A percentile compares a stretch with the other conserved stretches of the same genome.
Evolutionary conservation across 2,329 filamentous ascomycete species (phyloP).

Genomic region (Colletotrichum navitas): DNA sequence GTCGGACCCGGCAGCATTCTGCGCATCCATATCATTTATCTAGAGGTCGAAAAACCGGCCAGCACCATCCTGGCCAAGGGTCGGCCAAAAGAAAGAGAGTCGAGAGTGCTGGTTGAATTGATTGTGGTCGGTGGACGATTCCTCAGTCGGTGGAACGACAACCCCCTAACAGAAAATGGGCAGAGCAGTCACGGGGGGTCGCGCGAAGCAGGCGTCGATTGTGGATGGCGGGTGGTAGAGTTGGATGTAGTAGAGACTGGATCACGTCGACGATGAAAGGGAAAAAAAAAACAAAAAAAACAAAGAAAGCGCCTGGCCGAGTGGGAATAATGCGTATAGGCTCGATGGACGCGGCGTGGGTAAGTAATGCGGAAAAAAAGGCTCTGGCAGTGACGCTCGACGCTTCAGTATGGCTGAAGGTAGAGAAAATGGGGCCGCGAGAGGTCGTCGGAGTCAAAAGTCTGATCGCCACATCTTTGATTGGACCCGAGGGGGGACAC

Average conservation of each 20-base stretch:
- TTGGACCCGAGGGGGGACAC: conserved; percentile 48
- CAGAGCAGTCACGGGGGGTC: conserved; percentile 39
- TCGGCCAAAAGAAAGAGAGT: conserved; percentile 49
- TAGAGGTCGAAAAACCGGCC: conserved; percentile 61
- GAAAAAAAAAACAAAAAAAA: conserved; percentile 1
- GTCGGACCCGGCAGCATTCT: conserved; percentile 74
- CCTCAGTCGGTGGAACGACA: conserved; percentile 28
- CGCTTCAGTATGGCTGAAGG: conserved; percentile 38
- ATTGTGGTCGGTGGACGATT: conserved; percentile 27
- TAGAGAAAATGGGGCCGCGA: conserved; percentile 40
- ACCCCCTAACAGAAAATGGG: conserved; percentile 40
- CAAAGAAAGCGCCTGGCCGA: conserved; percentile 42
- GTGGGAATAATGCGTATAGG: conserved; percentile 28
- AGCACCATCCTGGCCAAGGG: conserved; percentile 70
- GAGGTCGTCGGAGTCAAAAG: conserved; percentile 48
- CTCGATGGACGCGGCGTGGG: conserved; percentile 35
- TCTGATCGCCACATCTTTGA: conserved; percentile 52
- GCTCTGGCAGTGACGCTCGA: conserved; percentile 39
- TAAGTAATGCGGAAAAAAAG: conserved; percentile 39
- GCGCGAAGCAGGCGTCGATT: conserved; percentile 22
- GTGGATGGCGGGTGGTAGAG: conserved; percentile 2
- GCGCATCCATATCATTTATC: conserved; percentile 78
- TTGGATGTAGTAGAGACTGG: conserved; percentile 19
- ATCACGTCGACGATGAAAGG: conserved; percentile 35
- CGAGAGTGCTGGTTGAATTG: conserved; percentile 32